These are phyloP conservation scores for Protomyces inouyei DNA, from an alignment of 1,139 yeast species.

Conservation along the genomic window DNA sequence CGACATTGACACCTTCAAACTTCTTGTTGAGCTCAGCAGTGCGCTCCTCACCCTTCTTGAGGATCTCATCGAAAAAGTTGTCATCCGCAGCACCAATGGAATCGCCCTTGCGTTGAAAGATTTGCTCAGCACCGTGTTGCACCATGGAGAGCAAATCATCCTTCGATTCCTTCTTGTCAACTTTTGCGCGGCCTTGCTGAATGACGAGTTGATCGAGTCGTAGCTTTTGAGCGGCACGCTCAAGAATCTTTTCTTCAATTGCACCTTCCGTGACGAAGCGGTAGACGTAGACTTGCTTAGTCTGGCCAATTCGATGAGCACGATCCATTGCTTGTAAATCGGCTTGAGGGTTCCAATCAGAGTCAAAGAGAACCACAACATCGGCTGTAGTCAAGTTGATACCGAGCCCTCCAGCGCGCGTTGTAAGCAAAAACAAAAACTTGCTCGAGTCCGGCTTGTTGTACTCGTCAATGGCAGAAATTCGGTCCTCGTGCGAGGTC, in stretches of 20 bases:
- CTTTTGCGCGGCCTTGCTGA: constrained; percentile 72
- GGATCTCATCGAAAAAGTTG: constrained; percentile 59
- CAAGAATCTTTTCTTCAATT: constrained; percentile 91
- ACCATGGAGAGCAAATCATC: constrained; percentile 91
- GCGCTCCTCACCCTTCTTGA: constrained; percentile 72
- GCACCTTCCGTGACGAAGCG: constrained; percentile 94
- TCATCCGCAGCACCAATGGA: constrained; percentile 54
- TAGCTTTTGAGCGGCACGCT: constrained; percentile 90
- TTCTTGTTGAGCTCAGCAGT: constrained; percentile 72
- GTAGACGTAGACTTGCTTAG: constrained; percentile 87
- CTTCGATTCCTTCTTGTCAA: constrained; percentile 56
- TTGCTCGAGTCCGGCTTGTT: constrained; percentile 77
- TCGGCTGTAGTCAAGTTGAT: constrained; percentile 92
- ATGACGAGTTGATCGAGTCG: constrained; percentile 91
- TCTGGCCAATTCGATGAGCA: constrained; percentile 97
- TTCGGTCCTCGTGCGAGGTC: constrained; percentile 89
- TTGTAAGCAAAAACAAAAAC: constrained; percentile 79
- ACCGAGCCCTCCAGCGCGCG: constrained; percentile 99
- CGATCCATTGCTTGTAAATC: constrained; percentile 99
- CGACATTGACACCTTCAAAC: constrained; percentile 79
- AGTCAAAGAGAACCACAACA: constrained; percentile 80
- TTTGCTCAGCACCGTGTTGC: constrained; percentile 92
- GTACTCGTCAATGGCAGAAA: constrained; percentile 85
- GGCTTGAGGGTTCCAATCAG: constrained; percentile 99
- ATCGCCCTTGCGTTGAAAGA: constrained; percentile 49